phyloP scores from a whole-genome alignment of 2,329 filamentous ascomycete species.

The Beauveria sp. region DNA sequence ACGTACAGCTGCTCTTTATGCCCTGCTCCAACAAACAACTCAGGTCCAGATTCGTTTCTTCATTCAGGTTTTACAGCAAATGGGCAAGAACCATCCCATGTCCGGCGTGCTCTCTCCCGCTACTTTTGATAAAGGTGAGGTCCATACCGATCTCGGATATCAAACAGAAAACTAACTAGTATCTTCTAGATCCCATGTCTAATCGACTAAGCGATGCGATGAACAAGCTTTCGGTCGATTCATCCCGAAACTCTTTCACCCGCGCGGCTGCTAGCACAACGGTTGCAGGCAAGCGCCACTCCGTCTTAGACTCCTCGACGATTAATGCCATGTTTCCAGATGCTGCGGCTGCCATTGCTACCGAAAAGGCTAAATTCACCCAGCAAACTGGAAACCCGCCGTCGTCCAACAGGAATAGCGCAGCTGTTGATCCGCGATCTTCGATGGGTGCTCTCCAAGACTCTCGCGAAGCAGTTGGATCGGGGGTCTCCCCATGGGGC shows the following conservation, averaged over 20 bases:
- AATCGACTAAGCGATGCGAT: conserved; percentile 93
- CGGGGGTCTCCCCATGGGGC: conserved; percentile 67
- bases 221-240: conserved; percentile 86
- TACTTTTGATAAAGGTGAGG: conserved; percentile 87
- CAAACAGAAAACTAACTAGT: conserved; percentile 13
- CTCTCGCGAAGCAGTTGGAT: conserved; percentile 21
- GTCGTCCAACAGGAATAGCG: conserved; percentile 87
- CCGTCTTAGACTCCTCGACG: conserved; percentile 82
- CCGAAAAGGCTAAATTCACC: conserved; percentile 95
- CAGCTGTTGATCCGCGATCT: conserved; percentile 65
- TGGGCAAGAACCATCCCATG: conserved; percentile 98
- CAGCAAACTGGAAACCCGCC: conserved; percentile 88
- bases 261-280: conserved; percentile 73
- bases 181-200: conserved; percentile 80
- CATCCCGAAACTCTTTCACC: conserved; percentile 76
- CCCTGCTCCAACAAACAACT: conserved; percentile 93
- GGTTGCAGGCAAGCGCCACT: conserved; percentile 73
- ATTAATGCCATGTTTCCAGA: conserved; percentile 99
- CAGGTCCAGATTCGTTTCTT: conserved; percentile 99
- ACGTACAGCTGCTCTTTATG: conserved; percentile 89
- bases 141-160: not conserved
- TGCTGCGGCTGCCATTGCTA: conserved; percentile 94
- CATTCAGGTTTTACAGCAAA: conserved; percentile 96
- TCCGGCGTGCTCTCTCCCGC: conserved; percentile 89
- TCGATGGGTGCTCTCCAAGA: conserved; percentile 57